Evolutionary conservation across 2,329 filamentous ascomycete species (phyloP).

Genomic region (Lojkania enalia): DNA sequence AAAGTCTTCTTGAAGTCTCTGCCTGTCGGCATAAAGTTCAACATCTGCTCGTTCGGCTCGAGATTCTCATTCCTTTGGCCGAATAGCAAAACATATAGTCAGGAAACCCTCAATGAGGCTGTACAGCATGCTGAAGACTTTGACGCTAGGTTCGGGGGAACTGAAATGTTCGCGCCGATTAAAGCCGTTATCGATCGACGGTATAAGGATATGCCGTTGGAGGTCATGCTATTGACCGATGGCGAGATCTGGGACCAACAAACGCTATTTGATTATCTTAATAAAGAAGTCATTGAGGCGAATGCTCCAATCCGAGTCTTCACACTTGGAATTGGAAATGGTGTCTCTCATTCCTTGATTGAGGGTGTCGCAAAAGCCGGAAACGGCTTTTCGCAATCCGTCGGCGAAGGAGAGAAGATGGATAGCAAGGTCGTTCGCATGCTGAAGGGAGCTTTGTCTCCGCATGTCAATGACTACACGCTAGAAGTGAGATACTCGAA

Average conservation of each 20-base stretch:
- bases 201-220: conserved; percentile 51
- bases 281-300: conserved; percentile 46
- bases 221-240: conserved; percentile 61
- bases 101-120: conserved; percentile 51
- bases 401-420: conserved; percentile 66
- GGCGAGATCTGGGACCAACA: conserved; percentile 58
- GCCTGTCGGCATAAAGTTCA: conserved; percentile 66
- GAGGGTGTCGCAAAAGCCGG: conserved; percentile 63
- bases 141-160: conserved; percentile 56
- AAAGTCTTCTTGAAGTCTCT: conserved; percentile 68
- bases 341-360: conserved; percentile 60
- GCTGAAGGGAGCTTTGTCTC: conserved; percentile 70
- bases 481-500: conserved; percentile 64
- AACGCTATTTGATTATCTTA: conserved; percentile 53
- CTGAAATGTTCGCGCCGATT: conserved; percentile 56
- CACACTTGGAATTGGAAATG: conserved; percentile 58
- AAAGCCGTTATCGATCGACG: conserved; percentile 52
- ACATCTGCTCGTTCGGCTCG: conserved; percentile 69
- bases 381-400: conserved; percentile 63
- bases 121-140: conserved; percentile 50
- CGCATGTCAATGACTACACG: conserved; percentile 66
- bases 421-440: conserved; percentile 72
- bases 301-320: conserved; percentile 58
- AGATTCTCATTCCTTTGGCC: conserved; percentile 52
- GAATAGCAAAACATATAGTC: conserved; percentile 52